Evolutionary conservation across 2,329 filamentous ascomycete genomes (phyloP), one percentile per base, ranked within the genome.

Genomic region (Sporothrix dimorphospora): DNA sequence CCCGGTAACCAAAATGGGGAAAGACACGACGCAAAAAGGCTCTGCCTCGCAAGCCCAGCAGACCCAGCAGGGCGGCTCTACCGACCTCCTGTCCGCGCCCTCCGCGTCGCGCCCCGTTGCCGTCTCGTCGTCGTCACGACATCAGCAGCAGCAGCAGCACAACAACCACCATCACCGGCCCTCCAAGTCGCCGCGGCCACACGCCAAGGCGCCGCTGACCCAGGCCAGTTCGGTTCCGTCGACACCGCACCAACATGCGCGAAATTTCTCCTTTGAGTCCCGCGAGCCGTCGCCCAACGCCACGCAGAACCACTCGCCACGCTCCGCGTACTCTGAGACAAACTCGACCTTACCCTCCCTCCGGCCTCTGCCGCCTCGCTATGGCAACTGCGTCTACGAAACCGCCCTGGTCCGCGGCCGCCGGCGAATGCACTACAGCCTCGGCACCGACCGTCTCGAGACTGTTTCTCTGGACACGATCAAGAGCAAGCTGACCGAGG

Each of bases 151-250:
- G 9, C 34, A 63, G n/a, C 57, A 63, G 27, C 55, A 34, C 19
- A 19, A 19, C 47, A 49, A 3, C 11, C 57, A 65, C 16, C 55
- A 59, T 19, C 76, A 77, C 75, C 78, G 73, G 75, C 57, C 71
- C 7, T 76, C 75, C 21, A 75, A 77, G 63, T 76, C 73, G 57
- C 76, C 77, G 7, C 78, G 78, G 47, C 76, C 75, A 34, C 78
- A 74, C 16, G 53, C 57, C 49, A 76, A 76, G 51, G 53, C 80
- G 67, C 78, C 77, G 38, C 79, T 81, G 71, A 78, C 82, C 16
- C 86, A 97, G 79, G 97, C 95, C 30, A 97, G 88, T 79, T 98
- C 95, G 9, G 93, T 98, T 66, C 95, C 95, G 0, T 97, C 95
- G 0, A 98, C 95, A 3, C 96, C 95, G 9, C 93, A 95, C 78